Evolutionary conservation across 805 yeast species (phyloP).

Genomic region (Debaryomyces tyrocola): DNA sequence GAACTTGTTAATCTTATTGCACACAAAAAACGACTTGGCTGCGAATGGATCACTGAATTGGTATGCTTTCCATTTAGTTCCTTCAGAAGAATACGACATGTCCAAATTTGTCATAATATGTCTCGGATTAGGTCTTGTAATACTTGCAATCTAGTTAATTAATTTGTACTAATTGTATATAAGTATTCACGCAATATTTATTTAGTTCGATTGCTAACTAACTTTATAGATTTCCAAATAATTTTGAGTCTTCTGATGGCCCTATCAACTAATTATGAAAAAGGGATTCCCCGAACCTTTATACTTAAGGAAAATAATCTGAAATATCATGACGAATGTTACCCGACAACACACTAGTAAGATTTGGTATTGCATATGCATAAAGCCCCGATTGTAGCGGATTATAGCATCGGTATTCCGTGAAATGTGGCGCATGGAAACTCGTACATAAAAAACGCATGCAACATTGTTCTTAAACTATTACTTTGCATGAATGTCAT

Average conservation of each 20-base stretch:
- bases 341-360: neutral
- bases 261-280: neutral
- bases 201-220: too few species aligned
- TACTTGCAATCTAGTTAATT: too few species aligned
- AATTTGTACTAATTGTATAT: too few species aligned
- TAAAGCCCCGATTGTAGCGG: neutral
- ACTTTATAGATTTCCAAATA: too few species aligned
- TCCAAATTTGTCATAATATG: too few species aligned
- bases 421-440: neutral
- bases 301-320: neutral
- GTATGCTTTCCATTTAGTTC: constrained; percentile 60
- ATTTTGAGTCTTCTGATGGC: too few species aligned
- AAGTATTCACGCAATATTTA: too few species aligned
- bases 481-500: too few species aligned
- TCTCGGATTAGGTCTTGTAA: too few species aligned
- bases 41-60: constrained; percentile 68
- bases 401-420: neutral
- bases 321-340: neutral
- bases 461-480: too few species aligned
- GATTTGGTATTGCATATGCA: neutral
- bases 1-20: constrained; percentile 40
- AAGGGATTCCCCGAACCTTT: neutral
- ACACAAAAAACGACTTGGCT: constrained; percentile 55
- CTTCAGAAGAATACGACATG: constrained; percentile 44
- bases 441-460: too few species aligned